These are phyloP conservation scores for Rhizopogon rudus DNA, from an alignment of 768 basidiomycete species.

Conservation along the genomic window DNA sequence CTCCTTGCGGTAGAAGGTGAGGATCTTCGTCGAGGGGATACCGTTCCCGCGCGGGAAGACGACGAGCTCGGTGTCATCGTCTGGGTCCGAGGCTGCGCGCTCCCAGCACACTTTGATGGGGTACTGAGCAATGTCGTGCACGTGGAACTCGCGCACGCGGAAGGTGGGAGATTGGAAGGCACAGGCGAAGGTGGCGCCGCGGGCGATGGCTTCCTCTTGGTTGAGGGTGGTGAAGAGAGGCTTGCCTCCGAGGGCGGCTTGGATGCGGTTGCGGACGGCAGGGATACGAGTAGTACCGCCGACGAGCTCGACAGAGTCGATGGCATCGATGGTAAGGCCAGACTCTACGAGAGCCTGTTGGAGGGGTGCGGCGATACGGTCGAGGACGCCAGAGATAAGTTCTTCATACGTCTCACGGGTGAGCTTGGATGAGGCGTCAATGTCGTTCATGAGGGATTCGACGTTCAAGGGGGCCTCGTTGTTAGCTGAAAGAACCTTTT, in stretches of 20 bases:
- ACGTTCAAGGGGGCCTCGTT: conserved; percentile 84
- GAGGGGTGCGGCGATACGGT: conserved; percentile 72
- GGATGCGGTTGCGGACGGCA: conserved; percentile 84
- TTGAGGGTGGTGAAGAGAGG: conserved; percentile 89
- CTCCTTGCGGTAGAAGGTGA: conserved; percentile 90
- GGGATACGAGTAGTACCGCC: conserved; percentile 94
- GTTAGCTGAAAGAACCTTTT: conserved; percentile 96
- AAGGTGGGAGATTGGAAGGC: conserved; percentile 97
- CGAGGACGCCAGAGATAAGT: conserved; percentile 72
- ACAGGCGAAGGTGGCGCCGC: conserved; percentile 95
- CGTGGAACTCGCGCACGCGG: conserved; percentile 92
- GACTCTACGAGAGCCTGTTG: conserved; percentile 76
- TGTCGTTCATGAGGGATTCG: conserved; percentile 94
- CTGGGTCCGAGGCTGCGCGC: conserved; percentile 62
- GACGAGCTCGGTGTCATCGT: conserved; percentile 87
- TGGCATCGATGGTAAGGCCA: conserved; percentile 75
- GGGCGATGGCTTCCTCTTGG: conserved; percentile 95
- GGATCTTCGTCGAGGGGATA: conserved; percentile 91
- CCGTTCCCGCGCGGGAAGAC: conserved; percentile 85
- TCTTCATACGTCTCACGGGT: conserved; percentile 78
- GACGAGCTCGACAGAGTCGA: conserved; percentile 89
- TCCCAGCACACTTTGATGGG: conserved; percentile 92
- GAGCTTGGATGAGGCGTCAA: conserved; percentile 87
- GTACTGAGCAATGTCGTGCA: conserved; percentile 83
- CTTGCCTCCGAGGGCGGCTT: conserved; percentile 78